A percentile compares a stretch with the other conserved stretches of the same genome.
Evolutionary conservation across 345 rosid genomes (phyloP).

Genomic region (Rubroshorea leprosula): DNA sequence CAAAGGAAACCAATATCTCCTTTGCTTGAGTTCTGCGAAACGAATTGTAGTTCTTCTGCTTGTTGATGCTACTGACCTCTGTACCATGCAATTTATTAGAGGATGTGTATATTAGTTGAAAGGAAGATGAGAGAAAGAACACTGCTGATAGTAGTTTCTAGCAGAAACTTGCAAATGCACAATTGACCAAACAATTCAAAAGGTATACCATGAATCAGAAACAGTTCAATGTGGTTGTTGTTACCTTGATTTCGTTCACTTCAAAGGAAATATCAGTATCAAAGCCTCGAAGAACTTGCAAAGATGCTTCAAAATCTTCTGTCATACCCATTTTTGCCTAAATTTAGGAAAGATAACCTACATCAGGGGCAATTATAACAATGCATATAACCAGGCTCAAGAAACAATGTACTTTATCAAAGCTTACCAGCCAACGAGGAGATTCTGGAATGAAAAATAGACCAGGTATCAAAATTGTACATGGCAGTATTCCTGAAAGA

Average conservation of each 20-base stretch:
- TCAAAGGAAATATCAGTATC: slow-evolving; percentile 88
- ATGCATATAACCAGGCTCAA: slow-evolving; percentile 1
- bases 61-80: slow-evolving; percentile 86
- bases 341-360: slow-evolving; percentile 18
- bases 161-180: too few relatives aligned
- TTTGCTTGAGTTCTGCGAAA: slow-evolving; percentile 55
- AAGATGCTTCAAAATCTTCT: slow-evolving; percentile 92
- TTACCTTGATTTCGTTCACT: slow-evolving; percentile 97
- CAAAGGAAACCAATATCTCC: slow-evolving; percentile 67
- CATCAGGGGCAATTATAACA: slow-evolving; percentile 14
- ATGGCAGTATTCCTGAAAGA: slow-evolving; percentile 75
- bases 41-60: slow-evolving; percentile 61
- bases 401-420: slow-evolving; percentile 15
- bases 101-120: too few relatives aligned
- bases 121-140: background rate
- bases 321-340: slow-evolving; percentile 99
- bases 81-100: slow-evolving; percentile 22
- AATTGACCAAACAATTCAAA: background rate
- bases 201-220: background rate
- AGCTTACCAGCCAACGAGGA: slow-evolving; percentile 95
- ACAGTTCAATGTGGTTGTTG: background rate
- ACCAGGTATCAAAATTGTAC: slow-evolving; percentile 78
- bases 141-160: too few relatives aligned
- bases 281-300: slow-evolving; percentile 90
- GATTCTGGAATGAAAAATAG: slow-evolving; percentile 98